Evolutionary conservation across 352 stramenopile genomes (phyloP), one percentile per base, ranked within the genome.

Genomic region (Lagenidium giganteum): DNA sequence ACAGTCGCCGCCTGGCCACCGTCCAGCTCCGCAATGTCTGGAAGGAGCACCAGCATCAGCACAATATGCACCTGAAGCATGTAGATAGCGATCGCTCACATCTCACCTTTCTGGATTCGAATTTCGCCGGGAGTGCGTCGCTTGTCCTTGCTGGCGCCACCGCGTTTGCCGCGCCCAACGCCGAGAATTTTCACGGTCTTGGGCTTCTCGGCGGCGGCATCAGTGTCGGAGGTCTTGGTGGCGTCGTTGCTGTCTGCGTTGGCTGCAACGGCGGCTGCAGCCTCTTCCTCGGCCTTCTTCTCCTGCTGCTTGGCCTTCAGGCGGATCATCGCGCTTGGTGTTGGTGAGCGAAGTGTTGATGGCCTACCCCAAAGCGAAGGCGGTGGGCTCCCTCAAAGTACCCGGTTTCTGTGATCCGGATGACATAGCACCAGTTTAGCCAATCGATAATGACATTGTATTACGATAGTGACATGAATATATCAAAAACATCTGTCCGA

Each of bases 11-110:
- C 88, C 47, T 97, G 96, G 11, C 96, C 96, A 45, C 95, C 95
- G 57, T 99, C 96, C 31, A 99, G 62, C 63, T 99, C 96, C 21
- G 93, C 93, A 67, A 99, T 98, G 67, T 99, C 83, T 92, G n/a
- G n/a, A n/a, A n/a, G n/a, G n/a, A n/a, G 55, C 39, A 47, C 20
- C 1, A 31, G 38, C n/a, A 42, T n/a, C 12, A 28, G 5, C 21
- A 7, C 17, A 3, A 14, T 17, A n/a, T 38, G 16, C 25, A 47
- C 16, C 8, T 14, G 3, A 33, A 43, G 11, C 4, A 7, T 41
- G 16, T 8, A 22, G 2, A 25, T 29, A 50, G 41, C 11, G 32
- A 18, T 17, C 18, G 14, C 28, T 7, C 1, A 0, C 11, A 55
- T n/a, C 32, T 24, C 35, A 98, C 93, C 95, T 92, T 98, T 98